Percentiles rank a stretch among this genome's conserved stretches.
These are phyloP conservation scores for Myriangium duriaei DNA, from an alignment of 2,329 filamentous ascomycete genomes.

Conservation along the genomic window DNA sequence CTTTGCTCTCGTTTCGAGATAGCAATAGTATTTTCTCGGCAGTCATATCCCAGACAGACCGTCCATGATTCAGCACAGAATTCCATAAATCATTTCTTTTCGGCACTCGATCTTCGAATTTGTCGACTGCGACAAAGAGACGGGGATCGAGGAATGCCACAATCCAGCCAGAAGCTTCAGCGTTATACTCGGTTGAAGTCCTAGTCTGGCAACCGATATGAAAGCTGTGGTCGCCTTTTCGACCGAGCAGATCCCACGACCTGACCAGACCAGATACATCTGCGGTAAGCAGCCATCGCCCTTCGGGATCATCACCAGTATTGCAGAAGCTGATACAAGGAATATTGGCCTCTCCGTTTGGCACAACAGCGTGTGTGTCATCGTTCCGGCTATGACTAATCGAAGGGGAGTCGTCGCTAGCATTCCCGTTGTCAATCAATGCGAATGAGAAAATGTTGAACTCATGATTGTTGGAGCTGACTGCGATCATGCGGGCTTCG, in stretches of 20 bases:
- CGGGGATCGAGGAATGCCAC: slow-evolving; percentile 26
- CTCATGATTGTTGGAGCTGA: slow-evolving; percentile 59
- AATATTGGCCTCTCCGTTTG: slow-evolving; percentile 36
- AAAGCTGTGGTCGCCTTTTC: slow-evolving; percentile 4
- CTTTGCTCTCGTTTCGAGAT: too few species aligned
- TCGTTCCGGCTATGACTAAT: slow-evolving; percentile 3
- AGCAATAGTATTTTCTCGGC: too few species aligned
- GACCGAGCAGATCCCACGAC: slow-evolving; percentile 33
- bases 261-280: slow-evolving; percentile 40
- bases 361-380: slow-evolving; percentile 19
- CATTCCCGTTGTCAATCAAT: slow-evolving; percentile 21
- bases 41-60: slow-evolving; percentile 5
- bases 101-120: slow-evolving; percentile 7
- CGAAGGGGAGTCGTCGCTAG: not conserved
- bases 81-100: too few species aligned
- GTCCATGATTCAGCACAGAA: slow-evolving; percentile 2
- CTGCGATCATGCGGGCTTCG: slow-evolving; percentile 70
- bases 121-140: slow-evolving; percentile 19
- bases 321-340: slow-evolving; percentile 48
- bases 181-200: slow-evolving; percentile 16
- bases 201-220: slow-evolving; percentile 1
- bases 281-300: slow-evolving; percentile 44
- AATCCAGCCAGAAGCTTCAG: slow-evolving; percentile 24
- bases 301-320: slow-evolving; percentile 41
- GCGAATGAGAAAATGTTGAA: slow-evolving; percentile 50